Evolutionary conservation across 2,329 filamentous ascomycete genomes (phyloP), one percentile per base, ranked within the genome.

Genomic region (Cercospora sp.): DNA sequence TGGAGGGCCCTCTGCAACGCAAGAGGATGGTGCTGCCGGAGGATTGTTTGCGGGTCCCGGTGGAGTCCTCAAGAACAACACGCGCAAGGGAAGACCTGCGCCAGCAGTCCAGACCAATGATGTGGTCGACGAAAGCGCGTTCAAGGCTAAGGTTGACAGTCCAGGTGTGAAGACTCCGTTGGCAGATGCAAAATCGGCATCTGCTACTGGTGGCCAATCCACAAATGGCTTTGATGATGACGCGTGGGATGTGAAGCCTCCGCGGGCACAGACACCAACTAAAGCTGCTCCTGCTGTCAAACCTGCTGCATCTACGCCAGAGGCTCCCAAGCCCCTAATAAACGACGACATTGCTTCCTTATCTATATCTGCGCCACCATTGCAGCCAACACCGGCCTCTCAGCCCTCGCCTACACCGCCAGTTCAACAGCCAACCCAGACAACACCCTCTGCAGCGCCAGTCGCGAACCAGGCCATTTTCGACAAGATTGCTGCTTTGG

Each of bases 241-340:
- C 82, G 95, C 95, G 8, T 99, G 95, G 95, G 92, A 96, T 75
- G 90, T 97, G 61, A 97, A 97, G 82, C 92, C 93, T 18, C 87
- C 90, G 13, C 90, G 89, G 77, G 86, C 89, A 18, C 73, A 77
- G 57, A 71, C 80, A 61, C 66, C 79, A 72, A 72, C 81, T 72
- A 74, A 82, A 57, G 77, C 83, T 37, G 73, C 80, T 49, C 58
- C 69, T 16, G 49, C 66, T 16, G 59, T 66, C 10, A 55, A 62
- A 30, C 79, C 82, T 26, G 68, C 75, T 26, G 37, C 61, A 13
- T 73, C 80, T 71, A 75, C 64, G 32, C 66, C 82, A 24, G 74
- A 80, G 64, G 81, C 79, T 37, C 79, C 80, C 24, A 79, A 83
- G 64, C 84, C 85, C 49, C 80, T 85, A 26, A 81, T 91, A 66